Conservation (phyloP, 108 stramenopile species). For the Craspedostauros australis region DNA sequence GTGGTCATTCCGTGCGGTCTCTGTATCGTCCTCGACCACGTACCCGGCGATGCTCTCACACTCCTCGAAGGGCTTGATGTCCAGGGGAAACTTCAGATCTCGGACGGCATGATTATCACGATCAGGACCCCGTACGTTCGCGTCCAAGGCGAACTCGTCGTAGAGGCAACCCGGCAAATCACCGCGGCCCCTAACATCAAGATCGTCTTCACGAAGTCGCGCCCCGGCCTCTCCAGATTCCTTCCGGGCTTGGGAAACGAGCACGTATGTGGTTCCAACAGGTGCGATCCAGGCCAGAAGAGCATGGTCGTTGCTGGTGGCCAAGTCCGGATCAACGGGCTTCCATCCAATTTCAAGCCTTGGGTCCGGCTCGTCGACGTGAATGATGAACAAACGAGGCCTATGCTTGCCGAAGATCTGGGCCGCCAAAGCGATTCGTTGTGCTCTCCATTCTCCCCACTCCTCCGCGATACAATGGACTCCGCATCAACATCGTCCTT, state of each 20-base stretch:
- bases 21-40: slow-evolving; percentile 4
- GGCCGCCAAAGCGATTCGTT: no score
- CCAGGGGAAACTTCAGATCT: slow-evolving; percentile 6
- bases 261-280: background rate
- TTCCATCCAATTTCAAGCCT: no score
- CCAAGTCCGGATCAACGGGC: background rate
- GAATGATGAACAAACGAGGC: no score
- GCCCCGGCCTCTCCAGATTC: background rate
- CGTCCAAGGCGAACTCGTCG: slow-evolving; percentile 8
- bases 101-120: background rate
- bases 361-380: no score
- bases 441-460: no score
- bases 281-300: slow-evolving; percentile 1
- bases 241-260: background rate
- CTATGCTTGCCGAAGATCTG: no score
- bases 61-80: background rate
- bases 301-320: slow-evolving; percentile 9
- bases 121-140: slow-evolving; percentile 4
- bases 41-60: background rate
- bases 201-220: background rate
- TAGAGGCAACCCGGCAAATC: background rate
- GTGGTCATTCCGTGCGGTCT: background rate
- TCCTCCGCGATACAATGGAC: no score
- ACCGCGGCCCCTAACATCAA: background rate
- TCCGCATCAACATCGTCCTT: no score